Evolutionary conservation across 140 eudicot genomes (phyloP), one percentile per base, ranked within the genome.

Genomic region (Cichorium intybus): DNA sequence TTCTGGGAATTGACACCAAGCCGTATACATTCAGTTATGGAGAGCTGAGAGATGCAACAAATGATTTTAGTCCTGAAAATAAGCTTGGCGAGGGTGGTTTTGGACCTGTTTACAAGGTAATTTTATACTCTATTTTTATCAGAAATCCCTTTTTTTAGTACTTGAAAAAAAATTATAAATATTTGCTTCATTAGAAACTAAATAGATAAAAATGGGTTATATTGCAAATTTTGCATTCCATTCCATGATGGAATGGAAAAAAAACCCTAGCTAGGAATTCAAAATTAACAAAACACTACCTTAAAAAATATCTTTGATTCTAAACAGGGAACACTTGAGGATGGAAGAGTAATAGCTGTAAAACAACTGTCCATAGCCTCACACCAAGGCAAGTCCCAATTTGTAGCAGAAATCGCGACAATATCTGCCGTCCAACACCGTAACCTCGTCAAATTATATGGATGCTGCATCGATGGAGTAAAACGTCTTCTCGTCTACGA

Each of bases 41-140:
- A 11, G 95, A 87, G 11, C 82, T 90, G 27, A 84, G 63, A 72
- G 81, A 73, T 49, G 97, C 90, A 53, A 84, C 97, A 3, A 61
- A 77, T 45, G 95, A 84, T 73, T 90, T 90, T 71, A 67, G 71
- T 72, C 76, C 93, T 31, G 66, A 43, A 68, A 86, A 90, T 72
- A 90, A 90, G 78, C 95, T 90, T 34, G 97, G 97, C 12, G 87
- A 89, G 73, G 97, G 97, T 62, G 95, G 97, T 55, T 86, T 90
- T 70, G 97, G 97, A 43, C 85, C 89, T 66, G 97, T 89, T 77
- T 89, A 80, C 80, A 89, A 83, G 94, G 96, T 89, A 62, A 33
- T 11, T 66, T 23, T 48, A 29, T 4, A 14, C 49, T 14, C 4
- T 43, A 27, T 51, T 69, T 47, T 46, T 7, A 35, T 54, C 46